These are phyloP conservation scores for Adansonia gregorii DNA, from an alignment of 441 rosid species.

Conservation along the genomic window DNA sequence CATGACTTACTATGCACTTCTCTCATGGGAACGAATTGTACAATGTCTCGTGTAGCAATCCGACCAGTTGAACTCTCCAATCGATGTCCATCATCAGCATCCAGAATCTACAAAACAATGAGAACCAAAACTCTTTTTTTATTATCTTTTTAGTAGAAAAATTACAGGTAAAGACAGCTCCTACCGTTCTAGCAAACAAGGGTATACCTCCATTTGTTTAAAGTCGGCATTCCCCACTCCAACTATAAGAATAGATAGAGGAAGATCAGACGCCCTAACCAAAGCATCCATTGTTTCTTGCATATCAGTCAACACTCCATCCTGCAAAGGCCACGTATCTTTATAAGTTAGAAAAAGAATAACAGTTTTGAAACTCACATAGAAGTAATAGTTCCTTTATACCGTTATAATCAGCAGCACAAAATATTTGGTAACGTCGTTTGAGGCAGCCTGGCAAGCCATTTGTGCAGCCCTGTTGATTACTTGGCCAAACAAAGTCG, in stretches of 20 bases:
- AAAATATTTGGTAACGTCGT: constrained; percentile 53
- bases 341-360: neutral
- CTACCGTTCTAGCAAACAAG: constrained; percentile 15
- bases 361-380: neutral
- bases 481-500: constrained; percentile 76
- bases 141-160: neutral
- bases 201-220: constrained; percentile 71
- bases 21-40: constrained; percentile 78
- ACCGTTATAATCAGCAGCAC: constrained; percentile 86
- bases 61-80: constrained; percentile 75
- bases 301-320: constrained; percentile 75
- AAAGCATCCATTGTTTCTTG: constrained; percentile 65
- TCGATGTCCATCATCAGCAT: constrained; percentile 71
- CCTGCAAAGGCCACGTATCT: constrained; percentile 43
- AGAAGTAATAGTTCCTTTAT: constrained; percentile 16
- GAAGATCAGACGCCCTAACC: constrained; percentile 80
- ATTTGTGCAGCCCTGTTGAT: constrained; percentile 70
- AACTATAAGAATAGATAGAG: constrained; percentile 66
- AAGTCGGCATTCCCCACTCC: constrained; percentile 76
- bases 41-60: constrained; percentile 80
- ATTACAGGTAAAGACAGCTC: neutral
- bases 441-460: constrained; percentile 59
- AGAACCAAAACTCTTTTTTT: neutral
- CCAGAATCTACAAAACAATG: constrained; percentile 53
- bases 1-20: constrained; percentile 64